Base-by-base conservation (phyloP, 2,329 filamentous ascomycete genomes). In the Bipolaris gigantea region DNA sequence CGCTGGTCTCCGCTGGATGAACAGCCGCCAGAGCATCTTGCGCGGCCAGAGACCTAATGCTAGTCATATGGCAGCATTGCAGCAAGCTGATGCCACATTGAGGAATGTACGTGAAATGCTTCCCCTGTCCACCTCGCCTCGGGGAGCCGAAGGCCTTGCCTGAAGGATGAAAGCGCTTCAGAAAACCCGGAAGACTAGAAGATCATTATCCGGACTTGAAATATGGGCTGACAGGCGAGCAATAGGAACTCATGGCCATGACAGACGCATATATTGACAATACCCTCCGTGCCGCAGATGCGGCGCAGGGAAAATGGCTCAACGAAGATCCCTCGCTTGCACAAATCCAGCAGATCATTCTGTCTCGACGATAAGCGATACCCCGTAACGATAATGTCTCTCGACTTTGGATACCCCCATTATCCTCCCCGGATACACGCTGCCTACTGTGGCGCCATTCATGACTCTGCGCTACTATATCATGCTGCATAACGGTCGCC, bases 221-320 rank as follows among this genome's bases (percentile, higher is more conserved):
- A n/a, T 5, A 35, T 5, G 15, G 16, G 16, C 53, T 55, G 32
- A 55, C 43, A 15, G 16, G 5, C n/a, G 41, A 15, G 4, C 34
- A 43, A 46, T 63, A 87, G 81, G 85, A 87, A 67, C 73, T 86
- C 40, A 74, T 77, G 13, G 76, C 77, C 23, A 78, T 86, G 57
- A 85, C 83, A 13, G 83, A 87, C 60, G 75, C 79, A 41, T 75
- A 82, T 58, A 81, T 86, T 43, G 76, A 83, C 47, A 76, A 79
- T 51, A 81, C 82, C 27, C 77, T 87, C 16, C 79, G 81, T 57
- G 74, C 77, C 23, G 79, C 81, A 36, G 85, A 87, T 64, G 64
- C 75, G 39, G 74, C 80, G 38, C 81, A 83, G 59, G 81, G 82
- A 35, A 84, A 85, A 73, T 87, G 84, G 84, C 74, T 86, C 40